Evolutionary conservation across 768 basidiomycete species (phyloP), one percentile per base, ranked within the genome.

Genomic region (Auriscalpium microsporum): DNA sequence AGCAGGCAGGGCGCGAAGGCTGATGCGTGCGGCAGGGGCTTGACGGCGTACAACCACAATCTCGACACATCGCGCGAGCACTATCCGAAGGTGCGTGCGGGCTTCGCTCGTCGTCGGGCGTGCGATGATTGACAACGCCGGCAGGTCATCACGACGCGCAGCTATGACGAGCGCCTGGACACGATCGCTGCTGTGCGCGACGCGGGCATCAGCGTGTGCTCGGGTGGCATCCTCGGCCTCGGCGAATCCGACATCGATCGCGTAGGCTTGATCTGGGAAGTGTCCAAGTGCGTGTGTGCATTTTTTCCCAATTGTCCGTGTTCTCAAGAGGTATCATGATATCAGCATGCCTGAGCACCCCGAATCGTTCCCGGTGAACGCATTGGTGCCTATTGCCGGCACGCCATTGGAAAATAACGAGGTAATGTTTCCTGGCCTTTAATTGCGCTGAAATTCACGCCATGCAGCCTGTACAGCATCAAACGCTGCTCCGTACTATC

Each of bases 1-100:
- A 17, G 10, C 33, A 46, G 33, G 52, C 33, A 34, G 34, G 5
- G 4, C 28, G 16, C 51, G 23, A 51, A 48, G 48, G 35, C 47
- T 55, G 53, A 38, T 33, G 14, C 16, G 19, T 10, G 35, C 16
- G 28, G 14, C 58, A 91, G 89, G 37, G 95, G 95, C 34, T 72
- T 98, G 64, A 96, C 94, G 47, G 95, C 95, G 2, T 97, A 98
- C 72, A 99, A 99, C 68, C 95, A 99, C 69, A 99, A 99, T 70
- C 81, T 99, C 53, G 95, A 99, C 70, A 99, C 95, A 0, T 97
- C 94, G 35, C 81, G 95, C 58, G 95, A 98, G 72, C 94, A 86
- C 72, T 98, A 98, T 68, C 95, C 95, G 17, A 76, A 88, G 74
- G 93, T 90, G 62, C 46, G 75, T 47, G 28, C 28, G 28, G 28